phyloP scores from a whole-genome alignment of 2,329 filamentous ascomycete species.

The Rugonectria rugulosa region DNA sequence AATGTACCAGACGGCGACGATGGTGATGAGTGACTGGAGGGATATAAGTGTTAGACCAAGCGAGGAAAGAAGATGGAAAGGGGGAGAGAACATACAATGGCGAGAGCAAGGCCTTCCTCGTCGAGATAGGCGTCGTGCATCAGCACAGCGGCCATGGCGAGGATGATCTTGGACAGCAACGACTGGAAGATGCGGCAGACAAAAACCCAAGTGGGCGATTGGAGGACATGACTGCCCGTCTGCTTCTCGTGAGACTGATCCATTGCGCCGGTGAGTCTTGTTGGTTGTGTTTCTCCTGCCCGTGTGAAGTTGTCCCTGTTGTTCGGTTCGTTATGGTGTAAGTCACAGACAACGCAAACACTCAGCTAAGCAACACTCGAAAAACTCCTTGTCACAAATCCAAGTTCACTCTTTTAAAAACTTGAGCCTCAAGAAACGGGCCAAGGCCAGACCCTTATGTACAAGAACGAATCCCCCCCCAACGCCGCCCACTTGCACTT shows the following conservation, averaged over 20 bases:
- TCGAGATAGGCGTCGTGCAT: constrained; percentile 41
- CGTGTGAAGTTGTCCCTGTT: too few species aligned
- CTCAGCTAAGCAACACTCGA: too few species aligned
- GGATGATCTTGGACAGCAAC: constrained; percentile 50
- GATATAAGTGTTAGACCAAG: constrained; percentile 19
- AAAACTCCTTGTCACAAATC: too few species aligned
- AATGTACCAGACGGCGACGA: constrained; percentile 52
- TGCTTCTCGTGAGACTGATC: constrained; percentile 27
- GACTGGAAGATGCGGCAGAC: constrained; percentile 51
- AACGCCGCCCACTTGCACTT: neutral
- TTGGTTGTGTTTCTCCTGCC: too few species aligned
- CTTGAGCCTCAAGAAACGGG: neutral
- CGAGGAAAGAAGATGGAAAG: neutral
- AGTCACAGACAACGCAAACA: neutral
- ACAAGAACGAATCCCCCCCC: neutral
- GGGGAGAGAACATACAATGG: constrained; percentile 25
- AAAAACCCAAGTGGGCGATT: constrained; percentile 53
- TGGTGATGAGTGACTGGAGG: constrained; percentile 53
- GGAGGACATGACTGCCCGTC: constrained; percentile 43
- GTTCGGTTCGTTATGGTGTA: neutral
- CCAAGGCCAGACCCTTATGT: neutral
- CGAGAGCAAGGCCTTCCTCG: constrained; percentile 30
- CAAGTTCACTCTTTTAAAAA: too few species aligned
- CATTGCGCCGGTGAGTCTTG: constrained; percentile 15
- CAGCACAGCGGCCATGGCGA: constrained; percentile 52